phyloP scores from a whole-genome alignment of 805 yeast species.

The Blastobotrys muscicola region DNA sequence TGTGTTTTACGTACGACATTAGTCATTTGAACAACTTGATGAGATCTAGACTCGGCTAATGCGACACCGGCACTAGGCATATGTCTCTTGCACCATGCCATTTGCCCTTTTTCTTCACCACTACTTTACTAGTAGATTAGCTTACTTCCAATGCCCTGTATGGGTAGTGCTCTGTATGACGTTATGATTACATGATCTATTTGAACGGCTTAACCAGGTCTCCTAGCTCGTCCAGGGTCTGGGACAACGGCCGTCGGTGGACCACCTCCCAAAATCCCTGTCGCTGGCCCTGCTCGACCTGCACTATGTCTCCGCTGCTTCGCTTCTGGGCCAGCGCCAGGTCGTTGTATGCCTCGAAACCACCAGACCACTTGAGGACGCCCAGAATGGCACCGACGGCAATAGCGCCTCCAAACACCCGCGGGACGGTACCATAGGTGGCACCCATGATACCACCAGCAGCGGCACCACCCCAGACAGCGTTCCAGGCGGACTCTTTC shows the following conservation, averaged over 20 bases:
- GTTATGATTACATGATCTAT: constrained; percentile 2
- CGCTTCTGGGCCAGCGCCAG: constrained; percentile 19
- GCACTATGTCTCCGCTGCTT: constrained; percentile 29
- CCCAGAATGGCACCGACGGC: constrained; percentile 39
- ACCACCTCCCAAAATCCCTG: constrained; percentile 74
- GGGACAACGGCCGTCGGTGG: constrained; percentile 72
- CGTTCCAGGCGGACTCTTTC: constrained; percentile 53
- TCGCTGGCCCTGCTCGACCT: constrained; percentile 27
- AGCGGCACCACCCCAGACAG: constrained; percentile 39
- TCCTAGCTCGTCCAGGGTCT: constrained; percentile 69
- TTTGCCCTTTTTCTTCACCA: no score
- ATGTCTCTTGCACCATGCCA: no score
- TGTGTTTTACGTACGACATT: no score
- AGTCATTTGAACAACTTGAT: no score
- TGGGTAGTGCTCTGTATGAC: no score
- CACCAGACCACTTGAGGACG: constrained; percentile 27
- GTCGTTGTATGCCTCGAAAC: constrained; percentile 23
- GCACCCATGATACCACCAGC: constrained; percentile 38
- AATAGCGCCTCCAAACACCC: constrained; percentile 38
- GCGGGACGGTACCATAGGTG: constrained; percentile 24
- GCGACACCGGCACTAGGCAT: no score
- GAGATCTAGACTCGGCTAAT: no score
- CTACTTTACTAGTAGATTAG: no score
- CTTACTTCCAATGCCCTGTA: no score
- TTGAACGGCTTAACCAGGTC: constrained; percentile 21